Percentiles rank a stretch among this genome's conserved stretches.
These are phyloP conservation scores for Globisporangium nunn DNA, from an alignment of 352 stramenopile genomes.

Conservation along the genomic window DNA sequence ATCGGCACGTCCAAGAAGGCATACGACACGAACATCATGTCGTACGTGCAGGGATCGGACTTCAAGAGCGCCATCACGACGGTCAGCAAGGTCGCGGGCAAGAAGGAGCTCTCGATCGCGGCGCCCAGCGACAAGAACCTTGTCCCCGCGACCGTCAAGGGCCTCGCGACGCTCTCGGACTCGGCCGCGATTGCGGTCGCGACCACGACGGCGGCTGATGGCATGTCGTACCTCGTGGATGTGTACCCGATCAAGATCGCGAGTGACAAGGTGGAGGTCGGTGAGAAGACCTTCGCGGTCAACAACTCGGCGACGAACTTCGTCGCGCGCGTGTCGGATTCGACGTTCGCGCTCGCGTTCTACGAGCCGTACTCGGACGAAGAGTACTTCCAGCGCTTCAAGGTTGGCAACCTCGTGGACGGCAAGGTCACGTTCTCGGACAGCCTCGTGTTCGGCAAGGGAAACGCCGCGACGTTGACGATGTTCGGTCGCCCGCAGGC, in stretches of 20 bases:
- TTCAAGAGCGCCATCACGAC: constrained; percentile 47
- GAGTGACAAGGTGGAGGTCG: constrained; percentile 29
- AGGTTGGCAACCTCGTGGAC: constrained; percentile 47
- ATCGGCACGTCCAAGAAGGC: constrained; percentile 32
- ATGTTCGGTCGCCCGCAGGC: constrained; percentile 52
- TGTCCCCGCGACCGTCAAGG: constrained; percentile 53
- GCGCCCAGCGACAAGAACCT: constrained; percentile 34
- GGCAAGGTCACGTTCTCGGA: constrained; percentile 50
- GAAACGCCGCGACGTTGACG: constrained; percentile 26
- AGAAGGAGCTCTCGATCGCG: constrained; percentile 46
- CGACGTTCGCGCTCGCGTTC: constrained; percentile 52
- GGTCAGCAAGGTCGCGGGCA: constrained; percentile 23
- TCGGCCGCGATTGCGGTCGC: constrained; percentile 40
- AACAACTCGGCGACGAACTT: constrained; percentile 67
- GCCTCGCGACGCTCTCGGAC: constrained; percentile 57
- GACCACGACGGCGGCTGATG: constrained; percentile 34
- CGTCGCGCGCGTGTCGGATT: constrained; percentile 54
- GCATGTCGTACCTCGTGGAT: constrained; percentile 30
- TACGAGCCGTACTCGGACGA: constrained; percentile 56
- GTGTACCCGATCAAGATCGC: constrained; percentile 45
- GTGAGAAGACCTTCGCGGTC: constrained; percentile 34
- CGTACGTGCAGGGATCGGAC: constrained; percentile 42
- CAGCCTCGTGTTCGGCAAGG: constrained; percentile 52
- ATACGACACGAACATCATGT: constrained; percentile 49
- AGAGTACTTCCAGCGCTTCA: constrained; percentile 49